Evolutionary conservation across 2,329 filamentous ascomycete species (phyloP).

Genomic region (Talaromyces atroroseus): DNA sequence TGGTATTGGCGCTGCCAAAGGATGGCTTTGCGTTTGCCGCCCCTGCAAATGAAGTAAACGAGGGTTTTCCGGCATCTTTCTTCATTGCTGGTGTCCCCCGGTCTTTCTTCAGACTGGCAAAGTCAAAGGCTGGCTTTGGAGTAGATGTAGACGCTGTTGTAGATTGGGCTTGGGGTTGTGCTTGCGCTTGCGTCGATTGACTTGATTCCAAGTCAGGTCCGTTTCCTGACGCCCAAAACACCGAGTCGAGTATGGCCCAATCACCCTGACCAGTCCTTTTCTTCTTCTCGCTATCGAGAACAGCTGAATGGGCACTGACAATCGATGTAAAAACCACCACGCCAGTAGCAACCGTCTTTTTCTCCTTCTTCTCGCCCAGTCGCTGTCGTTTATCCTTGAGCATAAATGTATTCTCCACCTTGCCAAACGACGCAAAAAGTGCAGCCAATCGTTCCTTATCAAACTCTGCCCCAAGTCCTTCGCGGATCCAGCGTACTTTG

Average conservation of each 20-base stretch:
- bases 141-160: slow-evolving; percentile 20
- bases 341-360: slow-evolving; percentile 48
- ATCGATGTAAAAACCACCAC: slow-evolving; percentile 55
- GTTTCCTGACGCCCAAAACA: slow-evolving; percentile 50
- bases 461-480: slow-evolving; percentile 42
- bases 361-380: slow-evolving; percentile 46
- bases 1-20: neutral
- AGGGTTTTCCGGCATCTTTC: slow-evolving; percentile 14
- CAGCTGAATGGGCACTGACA: slow-evolving; percentile 53
- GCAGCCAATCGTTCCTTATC: slow-evolving; percentile 43
- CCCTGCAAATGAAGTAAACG: slow-evolving; percentile 10
- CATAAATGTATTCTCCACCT: slow-evolving; percentile 50
- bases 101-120: slow-evolving; percentile 27
- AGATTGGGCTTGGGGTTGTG: neutral
- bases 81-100: slow-evolving; percentile 15
- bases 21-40: neutral
- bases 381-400: slow-evolving; percentile 54
- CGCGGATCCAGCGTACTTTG: slow-evolving; percentile 52
- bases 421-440: slow-evolving; percentile 52
- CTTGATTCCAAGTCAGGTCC: slow-evolving; percentile 43
- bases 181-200: neutral
- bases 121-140: slow-evolving; percentile 24
- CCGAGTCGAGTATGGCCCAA: slow-evolving; percentile 48
- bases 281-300: slow-evolving; percentile 45
- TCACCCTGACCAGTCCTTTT: slow-evolving; percentile 27